Conservation (phyloP, 2,329 filamentous ascomycete genomes). For the Penicillium rolfsii region DNA sequence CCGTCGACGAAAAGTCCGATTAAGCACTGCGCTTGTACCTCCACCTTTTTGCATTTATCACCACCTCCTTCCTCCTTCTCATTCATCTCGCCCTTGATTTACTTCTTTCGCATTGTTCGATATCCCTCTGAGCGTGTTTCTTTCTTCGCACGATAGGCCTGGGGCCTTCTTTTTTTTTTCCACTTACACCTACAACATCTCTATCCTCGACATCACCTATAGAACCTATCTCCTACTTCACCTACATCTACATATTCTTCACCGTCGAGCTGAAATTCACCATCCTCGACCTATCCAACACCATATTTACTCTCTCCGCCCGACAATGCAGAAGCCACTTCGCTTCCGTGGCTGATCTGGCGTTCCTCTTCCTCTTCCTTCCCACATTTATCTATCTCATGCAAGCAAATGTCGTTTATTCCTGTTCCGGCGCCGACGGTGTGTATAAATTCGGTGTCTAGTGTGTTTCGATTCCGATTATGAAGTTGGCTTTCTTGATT, state of each 20-base stretch:
- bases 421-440: not conserved
- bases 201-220: conserved; percentile 6
- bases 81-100: conserved; percentile 19
- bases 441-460: conserved; percentile 1
- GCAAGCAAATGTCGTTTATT: not conserved
- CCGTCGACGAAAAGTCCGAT: conserved; percentile 32
- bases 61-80: conserved; percentile 7
- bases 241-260: not conserved
- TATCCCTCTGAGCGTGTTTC: conserved; percentile 34
- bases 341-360: not conserved
- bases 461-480: not conserved
- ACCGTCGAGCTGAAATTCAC: not conserved
- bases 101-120: conserved; percentile 27
- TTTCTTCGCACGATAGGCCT: conserved; percentile 22
- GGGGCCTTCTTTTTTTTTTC: conserved; percentile 29
- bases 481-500: not conserved
- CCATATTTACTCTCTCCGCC: not conserved
- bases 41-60: not conserved
- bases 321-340: not conserved
- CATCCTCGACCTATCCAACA: not conserved
- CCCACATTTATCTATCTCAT: not conserved
- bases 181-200: conserved; percentile 6
- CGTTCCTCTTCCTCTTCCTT: not conserved
- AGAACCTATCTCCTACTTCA: not conserved
- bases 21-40: not conserved